phyloP scores from a whole-genome alignment of 2,329 filamentous ascomycete genomes.

The Fusarium bulbicola region DNA sequence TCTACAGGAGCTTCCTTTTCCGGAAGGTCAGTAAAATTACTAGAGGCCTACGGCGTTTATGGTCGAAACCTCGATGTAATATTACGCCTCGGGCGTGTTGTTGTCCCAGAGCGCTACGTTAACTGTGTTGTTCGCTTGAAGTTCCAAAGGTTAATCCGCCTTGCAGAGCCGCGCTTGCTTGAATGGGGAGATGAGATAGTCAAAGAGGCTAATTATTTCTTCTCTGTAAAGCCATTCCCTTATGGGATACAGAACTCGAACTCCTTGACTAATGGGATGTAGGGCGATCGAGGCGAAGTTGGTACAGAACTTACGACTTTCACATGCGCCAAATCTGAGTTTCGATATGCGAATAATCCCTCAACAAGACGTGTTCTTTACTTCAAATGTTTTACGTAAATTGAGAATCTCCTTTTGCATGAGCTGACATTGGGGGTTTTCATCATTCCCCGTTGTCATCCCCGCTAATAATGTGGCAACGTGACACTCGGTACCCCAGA shows the following conservation, averaged over 20 bases:
- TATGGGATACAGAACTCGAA: neutral
- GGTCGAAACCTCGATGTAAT: rapidly evolving
- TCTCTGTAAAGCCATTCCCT: too few species aligned
- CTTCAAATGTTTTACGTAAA: neutral
- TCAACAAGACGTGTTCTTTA: neutral
- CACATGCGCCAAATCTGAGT: neutral
- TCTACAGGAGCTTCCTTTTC: neutral
- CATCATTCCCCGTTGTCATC: neutral
- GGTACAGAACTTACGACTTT: neutral
- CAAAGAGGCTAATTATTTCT: too few species aligned
- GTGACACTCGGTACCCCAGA: neutral
- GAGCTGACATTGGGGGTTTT: neutral
- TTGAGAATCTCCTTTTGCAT: neutral
- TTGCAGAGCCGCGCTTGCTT: neutral
- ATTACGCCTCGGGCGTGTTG: too few species aligned
- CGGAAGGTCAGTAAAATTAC: neutral
- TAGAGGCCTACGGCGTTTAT: neutral
- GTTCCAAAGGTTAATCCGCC: neutral
- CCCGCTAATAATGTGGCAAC: neutral
- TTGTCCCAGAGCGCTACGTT: neutral
- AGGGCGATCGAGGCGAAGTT: neutral
- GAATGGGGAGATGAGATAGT: too few species aligned
- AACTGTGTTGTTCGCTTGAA: neutral
- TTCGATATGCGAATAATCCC: neutral
- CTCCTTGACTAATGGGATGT: neutral